These are phyloP conservation scores for Gossypium raimondii DNA, from an alignment of 345 rosid species.

Conservation along the genomic window DNA sequence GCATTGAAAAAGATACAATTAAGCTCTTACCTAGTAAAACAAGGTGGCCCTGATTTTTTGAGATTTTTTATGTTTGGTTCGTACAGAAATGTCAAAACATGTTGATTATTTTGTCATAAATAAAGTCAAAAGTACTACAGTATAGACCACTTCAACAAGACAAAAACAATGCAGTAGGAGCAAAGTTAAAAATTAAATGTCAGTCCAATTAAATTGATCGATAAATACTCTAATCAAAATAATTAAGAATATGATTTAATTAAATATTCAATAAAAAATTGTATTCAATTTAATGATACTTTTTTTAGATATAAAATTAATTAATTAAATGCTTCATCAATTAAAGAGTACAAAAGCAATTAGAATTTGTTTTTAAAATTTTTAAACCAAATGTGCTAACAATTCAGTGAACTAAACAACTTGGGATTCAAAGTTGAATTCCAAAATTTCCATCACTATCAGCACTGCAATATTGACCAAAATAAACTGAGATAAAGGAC, in stretches of 20 bases:
- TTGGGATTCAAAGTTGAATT: background rate
- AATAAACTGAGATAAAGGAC: background rate
- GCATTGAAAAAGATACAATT: background rate
- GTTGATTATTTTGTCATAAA: background rate
- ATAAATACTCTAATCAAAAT: background rate
- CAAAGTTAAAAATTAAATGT: background rate
- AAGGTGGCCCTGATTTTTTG: background rate
- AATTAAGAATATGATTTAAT: too few species aligned
- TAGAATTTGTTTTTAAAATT: too few species aligned
- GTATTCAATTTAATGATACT: too few species aligned
- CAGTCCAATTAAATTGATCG: too few species aligned
- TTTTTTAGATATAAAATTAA: too few species aligned
- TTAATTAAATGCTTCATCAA: too few species aligned
- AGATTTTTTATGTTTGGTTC: background rate
- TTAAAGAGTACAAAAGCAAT: too few species aligned
- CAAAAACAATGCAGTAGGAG: background rate
- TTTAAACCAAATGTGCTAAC: too few species aligned
- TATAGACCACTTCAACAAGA: background rate
- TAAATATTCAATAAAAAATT: too few species aligned
- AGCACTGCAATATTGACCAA: slow-evolving; percentile 16
- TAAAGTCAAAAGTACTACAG: background rate
- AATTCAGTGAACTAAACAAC: background rate
- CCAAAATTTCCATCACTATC: background rate
- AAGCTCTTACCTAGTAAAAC: background rate
- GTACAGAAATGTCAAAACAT: background rate